phyloP scores from a whole-genome alignment of 352 stramenopile genomes.

The Globisporangium carolinianum region DNA sequence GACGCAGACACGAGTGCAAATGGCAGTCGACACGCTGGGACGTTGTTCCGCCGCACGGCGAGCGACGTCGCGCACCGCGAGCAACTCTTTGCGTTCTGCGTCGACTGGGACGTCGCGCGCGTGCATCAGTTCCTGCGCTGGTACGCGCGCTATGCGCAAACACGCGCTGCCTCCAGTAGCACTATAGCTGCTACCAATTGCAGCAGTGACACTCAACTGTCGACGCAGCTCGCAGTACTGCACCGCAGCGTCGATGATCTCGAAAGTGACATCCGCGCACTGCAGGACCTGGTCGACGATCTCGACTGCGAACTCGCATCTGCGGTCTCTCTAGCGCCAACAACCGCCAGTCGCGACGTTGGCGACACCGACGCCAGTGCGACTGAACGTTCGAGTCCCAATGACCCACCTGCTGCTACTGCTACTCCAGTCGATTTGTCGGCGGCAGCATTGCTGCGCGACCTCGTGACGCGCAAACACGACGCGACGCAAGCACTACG shows the following conservation, averaged over 20 bases:
- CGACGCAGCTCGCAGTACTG: constrained; percentile 15
- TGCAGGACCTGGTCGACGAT: constrained; percentile 32
- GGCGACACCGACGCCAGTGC: not conserved
- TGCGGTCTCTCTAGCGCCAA: not conserved
- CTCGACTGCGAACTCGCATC: constrained; percentile 27
- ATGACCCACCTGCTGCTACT: not conserved
- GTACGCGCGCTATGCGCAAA: constrained; percentile 35
- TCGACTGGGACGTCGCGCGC: constrained; percentile 45
- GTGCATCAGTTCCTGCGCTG: constrained; percentile 53
- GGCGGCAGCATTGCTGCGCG: not conserved
- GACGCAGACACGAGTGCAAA: not conserved
- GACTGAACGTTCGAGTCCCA: not conserved
- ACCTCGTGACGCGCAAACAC: constrained; percentile 21
- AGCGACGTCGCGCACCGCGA: constrained; percentile 34
- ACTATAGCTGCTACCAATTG: too few species aligned
- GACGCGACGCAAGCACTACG: constrained; percentile 19
- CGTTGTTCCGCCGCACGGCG: constrained; percentile 21
- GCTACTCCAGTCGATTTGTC: not conserved
- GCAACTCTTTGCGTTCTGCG: constrained; percentile 51
- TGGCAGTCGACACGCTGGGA: not conserved
- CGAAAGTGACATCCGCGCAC: constrained; percentile 19
- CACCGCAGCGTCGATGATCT: constrained; percentile 28
- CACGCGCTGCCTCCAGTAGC: not conserved
- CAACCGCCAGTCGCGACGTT: not conserved
- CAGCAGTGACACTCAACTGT: not conserved